These are phyloP conservation scores for Stephanodiscus triporus DNA, from an alignment of 108 stramenopile genomes.

Conservation along the genomic window DNA sequence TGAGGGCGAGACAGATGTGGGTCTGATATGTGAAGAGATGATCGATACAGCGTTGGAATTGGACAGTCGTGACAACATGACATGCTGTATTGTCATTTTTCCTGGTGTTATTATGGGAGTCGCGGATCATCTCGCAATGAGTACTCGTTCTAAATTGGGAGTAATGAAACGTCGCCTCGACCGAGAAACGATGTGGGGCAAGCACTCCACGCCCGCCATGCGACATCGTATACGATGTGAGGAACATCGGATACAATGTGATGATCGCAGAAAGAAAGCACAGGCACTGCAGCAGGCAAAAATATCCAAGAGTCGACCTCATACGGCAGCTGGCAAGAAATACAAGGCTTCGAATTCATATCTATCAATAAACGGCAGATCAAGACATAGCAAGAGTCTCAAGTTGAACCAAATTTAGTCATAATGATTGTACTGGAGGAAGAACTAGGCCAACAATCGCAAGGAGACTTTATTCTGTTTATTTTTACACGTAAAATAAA, in stretches of 20 bases:
- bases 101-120: conserved; percentile 21
- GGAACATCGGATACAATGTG: conserved; percentile 6
- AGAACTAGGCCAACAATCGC: too few relatives aligned
- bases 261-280: too few relatives aligned
- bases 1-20: conserved; percentile 71
- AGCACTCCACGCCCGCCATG: conserved; percentile 27
- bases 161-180: conserved; percentile 38
- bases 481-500: too few relatives aligned
- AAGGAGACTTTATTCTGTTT: too few relatives aligned
- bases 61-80: conserved; percentile 89
- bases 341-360: too few relatives aligned
- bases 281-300: too few relatives aligned
- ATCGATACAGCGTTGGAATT: conserved; percentile 74
- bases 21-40: conserved; percentile 85
- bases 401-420: not conserved
- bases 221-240: conserved; percentile 32
- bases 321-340: too few relatives aligned
- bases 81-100: conserved; percentile 51
- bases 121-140: not conserved
- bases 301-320: too few relatives aligned
- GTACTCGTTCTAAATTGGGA: conserved; percentile 9
- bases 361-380: too few relatives aligned
- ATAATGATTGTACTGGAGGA: not conserved
- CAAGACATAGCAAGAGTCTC: too few relatives aligned
- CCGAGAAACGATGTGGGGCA: conserved; percentile 42